Conservation (phyloP, 1,284 basidiomycete species). For the Puccinia hordei region DNA sequence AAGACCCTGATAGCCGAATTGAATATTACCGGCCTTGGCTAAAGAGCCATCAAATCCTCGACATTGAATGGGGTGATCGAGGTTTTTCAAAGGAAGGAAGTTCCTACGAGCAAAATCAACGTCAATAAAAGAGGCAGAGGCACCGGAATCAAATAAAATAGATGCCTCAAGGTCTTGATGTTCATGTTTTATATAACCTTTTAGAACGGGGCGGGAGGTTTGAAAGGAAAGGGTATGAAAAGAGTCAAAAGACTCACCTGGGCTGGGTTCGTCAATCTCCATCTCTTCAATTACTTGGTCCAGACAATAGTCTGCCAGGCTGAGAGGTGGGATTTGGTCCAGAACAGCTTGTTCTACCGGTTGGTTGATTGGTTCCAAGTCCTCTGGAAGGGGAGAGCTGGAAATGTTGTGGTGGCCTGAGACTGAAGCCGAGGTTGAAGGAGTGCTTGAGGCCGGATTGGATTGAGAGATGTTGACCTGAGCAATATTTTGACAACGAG, state of each 20-base stretch:
- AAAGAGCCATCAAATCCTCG: background rate
- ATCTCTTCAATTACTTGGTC: background rate
- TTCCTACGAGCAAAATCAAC: background rate
- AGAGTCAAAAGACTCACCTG: background rate
- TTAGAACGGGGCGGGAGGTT: background rate
- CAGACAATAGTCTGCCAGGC: background rate
- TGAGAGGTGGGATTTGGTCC: background rate
- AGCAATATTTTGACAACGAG: too few relatives aligned
- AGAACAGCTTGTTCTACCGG: too few relatives aligned
- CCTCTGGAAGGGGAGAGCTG: background rate
- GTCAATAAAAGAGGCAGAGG: slow-evolving; percentile 12
- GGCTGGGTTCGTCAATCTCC: background rate
- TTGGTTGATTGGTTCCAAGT: too few relatives aligned
- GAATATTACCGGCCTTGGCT: background rate
- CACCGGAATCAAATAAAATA: background rate
- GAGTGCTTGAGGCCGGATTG: too few relatives aligned
- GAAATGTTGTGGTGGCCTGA: too few relatives aligned
- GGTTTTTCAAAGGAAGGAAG: background rate
- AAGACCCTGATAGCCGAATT: background rate
- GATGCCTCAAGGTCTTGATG: background rate
- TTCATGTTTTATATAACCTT: too few relatives aligned
- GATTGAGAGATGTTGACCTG: too few relatives aligned
- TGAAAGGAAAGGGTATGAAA: background rate
- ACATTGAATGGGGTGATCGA: background rate
- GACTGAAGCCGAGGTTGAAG: too few relatives aligned